Percentiles rank a stretch among this genome's conserved stretches.
Conservation (phyloP, 441 rosid species). For the Arabidopsis lyrata region DNA sequence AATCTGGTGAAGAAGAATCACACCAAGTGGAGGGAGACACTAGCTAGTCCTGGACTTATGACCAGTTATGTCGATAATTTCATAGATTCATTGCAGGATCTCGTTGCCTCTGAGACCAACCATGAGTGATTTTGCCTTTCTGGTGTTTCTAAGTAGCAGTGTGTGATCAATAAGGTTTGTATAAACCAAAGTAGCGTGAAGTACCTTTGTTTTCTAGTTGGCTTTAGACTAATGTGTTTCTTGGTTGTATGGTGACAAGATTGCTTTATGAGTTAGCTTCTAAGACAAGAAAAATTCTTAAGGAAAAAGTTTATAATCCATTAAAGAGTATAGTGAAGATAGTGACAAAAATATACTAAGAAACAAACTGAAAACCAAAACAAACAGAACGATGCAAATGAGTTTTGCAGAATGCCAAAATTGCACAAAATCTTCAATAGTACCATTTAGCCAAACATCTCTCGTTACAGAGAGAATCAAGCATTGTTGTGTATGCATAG, state of each 20-base stretch:
- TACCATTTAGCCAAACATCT: not conserved
- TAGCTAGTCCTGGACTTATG: slow-evolving; percentile 38
- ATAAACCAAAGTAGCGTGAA: not conserved
- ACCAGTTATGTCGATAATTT: slow-evolving; percentile 45
- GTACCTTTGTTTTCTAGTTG: not conserved
- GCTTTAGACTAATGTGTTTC: slow-evolving; percentile 2
- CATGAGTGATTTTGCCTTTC: not conserved
- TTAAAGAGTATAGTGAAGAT: not conserved
- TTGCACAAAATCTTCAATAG: slow-evolving; percentile 1
- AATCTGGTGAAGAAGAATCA: slow-evolving; percentile 43
- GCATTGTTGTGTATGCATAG: slow-evolving; percentile 51
- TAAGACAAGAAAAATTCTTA: not conserved
- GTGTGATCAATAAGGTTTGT: not conserved
- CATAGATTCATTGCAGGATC: slow-evolving; percentile 41
- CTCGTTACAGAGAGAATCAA: slow-evolving; percentile 11
- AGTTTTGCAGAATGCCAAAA: slow-evolving; percentile 5
- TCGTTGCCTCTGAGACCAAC: not conserved
- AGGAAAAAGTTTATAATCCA: slow-evolving; percentile 1
- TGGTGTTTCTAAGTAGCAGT: not conserved
- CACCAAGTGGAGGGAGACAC: slow-evolving; percentile 32
- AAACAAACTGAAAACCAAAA: not conserved
- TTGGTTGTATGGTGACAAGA: slow-evolving; percentile 33
- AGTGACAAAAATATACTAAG: not conserved
- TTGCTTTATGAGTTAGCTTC: no score
- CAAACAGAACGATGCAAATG: not conserved